Base-by-base conservation (phyloP, 257 asterid species). In the Cruciata laevipes region DNA sequence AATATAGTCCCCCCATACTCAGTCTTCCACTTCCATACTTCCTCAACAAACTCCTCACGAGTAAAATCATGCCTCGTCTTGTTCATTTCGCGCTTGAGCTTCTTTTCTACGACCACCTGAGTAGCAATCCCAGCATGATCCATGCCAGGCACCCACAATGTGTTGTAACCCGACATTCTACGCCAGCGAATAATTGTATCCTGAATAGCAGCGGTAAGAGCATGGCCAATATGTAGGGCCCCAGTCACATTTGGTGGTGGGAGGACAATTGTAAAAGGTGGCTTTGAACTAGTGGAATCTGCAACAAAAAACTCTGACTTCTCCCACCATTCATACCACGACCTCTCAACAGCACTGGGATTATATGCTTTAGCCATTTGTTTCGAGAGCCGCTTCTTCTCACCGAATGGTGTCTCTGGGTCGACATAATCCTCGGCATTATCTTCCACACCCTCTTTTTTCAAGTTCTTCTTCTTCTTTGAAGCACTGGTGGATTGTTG, bases 81-180 rank as follows among this genome's bases (percentile, higher is more conserved):
- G 49, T 84, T 80, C 81, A 21, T 80, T 67, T 91, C 97, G 73
- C 89, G 80, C 88, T 77, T 83, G 66, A 91, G 80, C 85, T 82
- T 91, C 83, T 91, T 91, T 82, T 91, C 97, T 74, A 91, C 97
- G 56, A 88, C 96, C 56, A 91, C 96, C 97, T 94, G 99, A 30
- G 97, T 94, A 35, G 99, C 96, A 24, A 94, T 94, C 65, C 99
- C 99, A 69, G 99, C 97, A 74, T 94, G 97, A 75, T 90, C 99
- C 83, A 83, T 88, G 60, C 97, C 95, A 42, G 99, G 99, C 33
- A 90, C 90, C 97, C 99, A 94, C 66, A 87, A 74, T 25, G 92
- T 66, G 70, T 94, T 94, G 86, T 79, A 86, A 63, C 99, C 99
- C 57, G 99, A 88, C 99, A 94, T 94, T 66, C 96, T 82, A 62